These are phyloP conservation scores for Suillus plorans DNA, from an alignment of 768 basidiomycete species.

Conservation along the genomic window DNA sequence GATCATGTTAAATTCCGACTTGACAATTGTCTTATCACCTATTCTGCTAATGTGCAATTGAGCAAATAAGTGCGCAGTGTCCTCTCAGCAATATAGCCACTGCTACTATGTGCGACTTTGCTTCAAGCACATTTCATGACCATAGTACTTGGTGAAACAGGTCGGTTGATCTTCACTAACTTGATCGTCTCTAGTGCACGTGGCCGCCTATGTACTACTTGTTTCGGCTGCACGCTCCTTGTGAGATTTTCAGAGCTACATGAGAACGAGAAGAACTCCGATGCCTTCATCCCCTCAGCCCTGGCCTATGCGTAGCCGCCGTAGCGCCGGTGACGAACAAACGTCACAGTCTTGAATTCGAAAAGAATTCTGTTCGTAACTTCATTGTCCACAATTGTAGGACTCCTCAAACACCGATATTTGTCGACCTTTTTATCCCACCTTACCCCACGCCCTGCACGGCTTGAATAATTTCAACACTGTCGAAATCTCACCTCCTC, in stretches of 20 bases:
- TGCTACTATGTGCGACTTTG: neutral
- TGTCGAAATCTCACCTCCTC: neutral
- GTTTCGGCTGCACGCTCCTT: neutral
- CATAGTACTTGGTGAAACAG: neutral
- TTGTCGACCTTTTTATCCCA: neutral
- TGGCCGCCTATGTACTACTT: neutral
- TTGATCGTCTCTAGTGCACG: neutral
- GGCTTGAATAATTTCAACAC: neutral
- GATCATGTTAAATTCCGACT: neutral
- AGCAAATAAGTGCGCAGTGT: too few species aligned
- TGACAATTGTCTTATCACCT: neutral
- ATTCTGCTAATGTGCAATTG: too few species aligned
- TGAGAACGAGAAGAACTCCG: neutral
- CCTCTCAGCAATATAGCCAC: neutral
- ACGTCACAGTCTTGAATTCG: neutral
- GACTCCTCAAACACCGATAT: neutral
- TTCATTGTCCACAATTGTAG: neutral
- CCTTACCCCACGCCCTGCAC: neutral
- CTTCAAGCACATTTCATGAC: neutral
- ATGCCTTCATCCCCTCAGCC: neutral
- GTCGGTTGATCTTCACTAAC: neutral
- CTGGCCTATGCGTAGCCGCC: neutral
- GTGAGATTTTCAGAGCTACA: neutral
- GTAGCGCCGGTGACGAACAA: neutral
- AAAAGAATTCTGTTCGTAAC: neutral